Evolutionary conservation across 2,329 filamentous ascomycete species (phyloP).

Genomic region (Cordyceps tenuipes): DNA sequence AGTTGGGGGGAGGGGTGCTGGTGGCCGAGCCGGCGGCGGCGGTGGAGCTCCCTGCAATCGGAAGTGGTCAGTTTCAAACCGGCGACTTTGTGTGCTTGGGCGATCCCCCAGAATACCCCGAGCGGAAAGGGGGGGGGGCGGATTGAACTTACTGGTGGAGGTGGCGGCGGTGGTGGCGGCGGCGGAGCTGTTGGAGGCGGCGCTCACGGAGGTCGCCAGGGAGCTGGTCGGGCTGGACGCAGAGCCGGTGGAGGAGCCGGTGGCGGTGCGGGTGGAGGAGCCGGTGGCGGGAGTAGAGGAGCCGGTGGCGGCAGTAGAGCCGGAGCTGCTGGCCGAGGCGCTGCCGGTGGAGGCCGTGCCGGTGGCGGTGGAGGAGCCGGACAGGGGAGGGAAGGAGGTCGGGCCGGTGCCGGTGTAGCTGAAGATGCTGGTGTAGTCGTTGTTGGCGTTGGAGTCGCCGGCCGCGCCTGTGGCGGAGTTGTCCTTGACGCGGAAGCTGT

Average conservation of each 20-base stretch:
- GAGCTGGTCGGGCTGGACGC: neutral
- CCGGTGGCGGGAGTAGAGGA: neutral
- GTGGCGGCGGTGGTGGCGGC: neutral
- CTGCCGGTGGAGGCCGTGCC: neutral
- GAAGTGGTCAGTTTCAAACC: neutral
- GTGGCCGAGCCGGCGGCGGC: neutral
- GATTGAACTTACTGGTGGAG: neutral
- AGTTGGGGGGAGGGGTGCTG: slow-evolving; percentile 3
- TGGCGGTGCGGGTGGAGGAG: neutral
- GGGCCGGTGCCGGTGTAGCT: slow-evolving; percentile 8
- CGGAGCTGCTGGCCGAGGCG: neutral
- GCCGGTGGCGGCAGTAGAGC: neutral
- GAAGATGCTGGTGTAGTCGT: slow-evolving; percentile 5
- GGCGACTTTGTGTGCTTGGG: too few relatives aligned
- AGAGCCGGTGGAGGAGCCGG: neutral
- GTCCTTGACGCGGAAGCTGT: slow-evolving; percentile 8
- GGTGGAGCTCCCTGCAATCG: neutral
- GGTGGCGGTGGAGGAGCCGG: slow-evolving; percentile 1
- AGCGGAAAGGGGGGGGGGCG: too few relatives aligned
- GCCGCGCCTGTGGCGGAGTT: neutral
- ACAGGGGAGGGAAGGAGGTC: slow-evolving; percentile 10
- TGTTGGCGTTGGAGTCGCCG: neutral
- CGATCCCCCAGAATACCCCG: too few relatives aligned
- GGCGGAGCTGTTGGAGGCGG: neutral
- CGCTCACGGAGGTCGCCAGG: neutral